These are phyloP conservation scores for Gnomoniopsis sp. DNA, from an alignment of 2,329 filamentous ascomycete genomes.

Conservation along the genomic window DNA sequence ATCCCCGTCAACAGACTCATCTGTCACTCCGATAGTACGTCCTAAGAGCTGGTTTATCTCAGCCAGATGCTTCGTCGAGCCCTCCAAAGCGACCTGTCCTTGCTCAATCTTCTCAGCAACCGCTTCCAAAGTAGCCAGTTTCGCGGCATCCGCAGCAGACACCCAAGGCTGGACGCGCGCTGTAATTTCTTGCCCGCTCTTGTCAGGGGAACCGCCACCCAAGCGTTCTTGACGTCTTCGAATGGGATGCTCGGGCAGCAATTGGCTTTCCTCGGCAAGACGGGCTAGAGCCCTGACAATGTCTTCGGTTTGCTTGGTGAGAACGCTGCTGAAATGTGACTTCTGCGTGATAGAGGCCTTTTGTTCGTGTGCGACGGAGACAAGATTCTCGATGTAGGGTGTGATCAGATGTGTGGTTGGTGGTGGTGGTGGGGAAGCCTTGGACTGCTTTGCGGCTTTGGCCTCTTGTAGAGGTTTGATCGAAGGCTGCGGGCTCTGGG, in stretches of 20 bases:
- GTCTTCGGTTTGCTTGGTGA: conserved; percentile 51
- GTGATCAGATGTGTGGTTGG: conserved; percentile 44
- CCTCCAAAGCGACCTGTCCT: conserved; percentile 54
- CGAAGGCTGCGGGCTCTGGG: conserved; percentile 28
- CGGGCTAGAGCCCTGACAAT: conserved; percentile 48
- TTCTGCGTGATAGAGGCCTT: conserved; percentile 57
- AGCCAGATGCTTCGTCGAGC: conserved; percentile 45
- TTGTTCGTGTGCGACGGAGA: conserved; percentile 52
- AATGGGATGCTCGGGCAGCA: conserved; percentile 51
- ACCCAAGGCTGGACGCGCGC: conserved; percentile 54
- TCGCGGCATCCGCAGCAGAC: conserved; percentile 57
- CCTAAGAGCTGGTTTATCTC: conserved; percentile 49
- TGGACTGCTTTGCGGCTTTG: not conserved
- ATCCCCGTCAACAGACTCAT: conserved; percentile 15
- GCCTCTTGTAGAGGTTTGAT: conserved; percentile 21
- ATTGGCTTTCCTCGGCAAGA: conserved; percentile 59
- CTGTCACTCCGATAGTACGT: conserved; percentile 24
- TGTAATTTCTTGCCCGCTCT: conserved; percentile 37
- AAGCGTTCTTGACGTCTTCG: conserved; percentile 39
- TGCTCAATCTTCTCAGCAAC: conserved; percentile 59
- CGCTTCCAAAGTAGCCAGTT: conserved; percentile 54
- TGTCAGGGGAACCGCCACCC: conserved; percentile 38
- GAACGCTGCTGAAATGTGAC: conserved; percentile 47
- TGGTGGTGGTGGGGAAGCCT: conserved; percentile 11
- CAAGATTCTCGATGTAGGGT: conserved; percentile 54